Evolutionary conservation across 345 rosid genomes (phyloP).

Genomic region (Gossypium australe): DNA sequence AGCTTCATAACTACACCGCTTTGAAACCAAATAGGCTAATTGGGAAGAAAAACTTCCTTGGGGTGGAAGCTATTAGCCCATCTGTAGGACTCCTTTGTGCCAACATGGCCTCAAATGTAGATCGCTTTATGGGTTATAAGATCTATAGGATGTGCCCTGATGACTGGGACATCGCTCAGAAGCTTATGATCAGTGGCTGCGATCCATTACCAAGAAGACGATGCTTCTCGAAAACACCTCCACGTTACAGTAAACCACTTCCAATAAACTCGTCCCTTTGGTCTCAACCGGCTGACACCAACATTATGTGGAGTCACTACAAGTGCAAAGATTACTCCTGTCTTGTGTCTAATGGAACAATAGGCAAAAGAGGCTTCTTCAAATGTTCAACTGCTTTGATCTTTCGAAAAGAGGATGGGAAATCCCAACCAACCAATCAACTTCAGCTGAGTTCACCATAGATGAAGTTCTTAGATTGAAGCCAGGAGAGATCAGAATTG

Average conservation of each 20-base stretch:
- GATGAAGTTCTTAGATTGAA: conserved; percentile 41
- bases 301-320: conserved; percentile 45
- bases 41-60: conserved; percentile 47
- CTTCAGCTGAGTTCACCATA: conserved; percentile 46
- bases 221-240: conserved; percentile 44
- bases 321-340: conserved; percentile 52
- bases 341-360: conserved; percentile 33
- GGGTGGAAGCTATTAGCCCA: conserved; percentile 40
- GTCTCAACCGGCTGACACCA: conserved; percentile 35
- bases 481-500: conserved; percentile 43
- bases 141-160: conserved; percentile 38
- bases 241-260: conserved; percentile 27
- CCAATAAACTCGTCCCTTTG: conserved; percentile 38
- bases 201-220: conserved; percentile 56
- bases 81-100: conserved; percentile 37
- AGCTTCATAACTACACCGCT: conserved; percentile 36
- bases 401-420: conserved; percentile 44
- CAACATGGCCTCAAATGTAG: conserved; percentile 23
- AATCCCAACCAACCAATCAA: conserved; percentile 20
- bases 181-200: conserved; percentile 43
- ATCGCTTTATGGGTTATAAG: conserved; percentile 44
- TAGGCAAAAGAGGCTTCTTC: conserved; percentile 39
- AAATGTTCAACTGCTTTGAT: conserved; percentile 50
- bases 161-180: conserved; percentile 42
- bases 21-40: conserved; percentile 34